phyloP scores from a whole-genome alignment of 2,329 filamentous ascomycete species.

The Plenodomus biglobosus region DNA sequence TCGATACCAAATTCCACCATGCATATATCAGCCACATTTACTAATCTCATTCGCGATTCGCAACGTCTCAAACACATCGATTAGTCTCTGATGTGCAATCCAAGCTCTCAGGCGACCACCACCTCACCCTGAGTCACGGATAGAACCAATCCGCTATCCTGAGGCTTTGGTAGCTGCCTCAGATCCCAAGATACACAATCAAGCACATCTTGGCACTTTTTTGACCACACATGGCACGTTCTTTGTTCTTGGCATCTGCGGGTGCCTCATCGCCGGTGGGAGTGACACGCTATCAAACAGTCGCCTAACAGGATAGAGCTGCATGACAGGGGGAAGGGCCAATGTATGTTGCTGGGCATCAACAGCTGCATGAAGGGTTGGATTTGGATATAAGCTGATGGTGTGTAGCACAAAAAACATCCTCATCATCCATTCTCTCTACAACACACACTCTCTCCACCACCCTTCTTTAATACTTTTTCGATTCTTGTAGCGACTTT shows the following conservation, averaged over 20 bases:
- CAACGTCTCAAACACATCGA: constrained; percentile 3
- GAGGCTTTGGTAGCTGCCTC: constrained; percentile 21
- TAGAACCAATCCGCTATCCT: constrained; percentile 16
- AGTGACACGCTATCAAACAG: constrained; percentile 16
- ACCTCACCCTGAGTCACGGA: neutral
- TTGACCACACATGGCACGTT: constrained; percentile 15
- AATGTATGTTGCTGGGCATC: constrained; percentile 8
- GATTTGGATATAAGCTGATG: constrained; percentile 32
- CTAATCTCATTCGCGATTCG: neutral
- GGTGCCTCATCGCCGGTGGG: constrained; percentile 19
- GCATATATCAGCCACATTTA: neutral
- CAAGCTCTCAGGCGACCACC: constrained; percentile 3
- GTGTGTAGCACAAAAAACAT: constrained; percentile 13
- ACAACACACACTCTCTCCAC: constrained; percentile 19
- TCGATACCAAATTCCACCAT: neutral
- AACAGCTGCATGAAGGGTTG: neutral
- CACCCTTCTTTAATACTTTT: constrained; percentile 26
- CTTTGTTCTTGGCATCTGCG: constrained; percentile 27
- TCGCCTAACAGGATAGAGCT: constrained; percentile 6
- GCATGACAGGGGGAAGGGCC: constrained; percentile 19
- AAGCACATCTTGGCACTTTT: constrained; percentile 35
- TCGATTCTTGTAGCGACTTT: constrained; percentile 34
- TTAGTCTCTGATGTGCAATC: neutral
- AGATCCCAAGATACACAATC: constrained; percentile 18
- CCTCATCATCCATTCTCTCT: constrained; percentile 14